Evolutionary conservation across 2,329 filamentous ascomycete species (phyloP).

Genomic region (Sordariomycetes sp.): DNA sequence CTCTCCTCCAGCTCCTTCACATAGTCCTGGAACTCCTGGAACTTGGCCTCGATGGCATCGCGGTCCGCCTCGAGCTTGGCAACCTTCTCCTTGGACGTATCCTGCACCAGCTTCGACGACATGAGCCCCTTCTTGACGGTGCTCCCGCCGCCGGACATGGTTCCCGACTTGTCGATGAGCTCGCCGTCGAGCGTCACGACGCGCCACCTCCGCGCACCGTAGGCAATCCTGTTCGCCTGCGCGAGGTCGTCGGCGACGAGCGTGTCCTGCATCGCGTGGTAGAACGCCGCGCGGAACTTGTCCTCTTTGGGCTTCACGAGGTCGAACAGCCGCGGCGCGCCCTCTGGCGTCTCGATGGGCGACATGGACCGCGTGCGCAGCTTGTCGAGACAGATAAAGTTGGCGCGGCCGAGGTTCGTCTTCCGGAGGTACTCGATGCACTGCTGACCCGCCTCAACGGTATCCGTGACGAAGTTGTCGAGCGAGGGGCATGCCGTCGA

Average conservation of each 20-base stretch:
- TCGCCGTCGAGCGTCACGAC: slow-evolving; percentile 93
- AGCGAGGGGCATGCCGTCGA: slow-evolving; percentile 87
- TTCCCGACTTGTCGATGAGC: slow-evolving; percentile 94
- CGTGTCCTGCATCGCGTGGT: slow-evolving; percentile 89
- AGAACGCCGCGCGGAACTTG: slow-evolving; percentile 81
- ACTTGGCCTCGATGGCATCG: slow-evolving; percentile 71
- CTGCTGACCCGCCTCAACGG: slow-evolving; percentile 89
- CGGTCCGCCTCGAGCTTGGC: slow-evolving; percentile 75
- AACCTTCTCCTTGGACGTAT: slow-evolving; percentile 81
- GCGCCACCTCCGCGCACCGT: slow-evolving; percentile 85
- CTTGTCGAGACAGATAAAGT: slow-evolving; percentile 92
- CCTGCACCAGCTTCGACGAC: slow-evolving; percentile 88
- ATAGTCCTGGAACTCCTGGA: slow-evolving; percentile 72
- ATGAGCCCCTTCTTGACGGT: slow-evolving; percentile 85
- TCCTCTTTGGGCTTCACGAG: slow-evolving; percentile 81
- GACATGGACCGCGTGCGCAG: slow-evolving; percentile 67
- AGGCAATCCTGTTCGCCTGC: slow-evolving; percentile 96
- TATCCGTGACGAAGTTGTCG: slow-evolving; percentile 94
- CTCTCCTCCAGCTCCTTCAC: slow-evolving; percentile 66
- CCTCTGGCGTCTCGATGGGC: slow-evolving; percentile 76
- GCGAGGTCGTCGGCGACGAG: slow-evolving; percentile 82
- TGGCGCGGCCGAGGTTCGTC: slow-evolving; percentile 90
- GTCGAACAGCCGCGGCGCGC: slow-evolving; percentile 85
- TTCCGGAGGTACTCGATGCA: slow-evolving; percentile 97
- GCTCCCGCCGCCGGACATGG: slow-evolving; percentile 93